phyloP scores from a whole-genome alignment of 192 early-diverging fungal genomes.

The Coemansia aciculifera region DNA sequence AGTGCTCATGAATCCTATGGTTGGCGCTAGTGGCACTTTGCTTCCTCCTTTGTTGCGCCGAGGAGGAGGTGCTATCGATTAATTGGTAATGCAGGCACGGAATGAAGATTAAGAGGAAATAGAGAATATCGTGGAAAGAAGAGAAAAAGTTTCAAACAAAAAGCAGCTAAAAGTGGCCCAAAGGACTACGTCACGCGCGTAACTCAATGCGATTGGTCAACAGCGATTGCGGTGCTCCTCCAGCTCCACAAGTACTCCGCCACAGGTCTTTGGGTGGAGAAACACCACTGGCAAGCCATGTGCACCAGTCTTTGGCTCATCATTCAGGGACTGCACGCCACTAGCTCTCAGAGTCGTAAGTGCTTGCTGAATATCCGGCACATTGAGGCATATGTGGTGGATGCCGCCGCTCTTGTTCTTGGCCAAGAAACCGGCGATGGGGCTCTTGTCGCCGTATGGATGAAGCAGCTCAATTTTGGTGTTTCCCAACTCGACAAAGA shows the following conservation, averaged over 20 bases:
- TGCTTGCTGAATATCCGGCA: conserved; percentile 67
- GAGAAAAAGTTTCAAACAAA: not conserved
- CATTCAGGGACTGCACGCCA: conserved; percentile 65
- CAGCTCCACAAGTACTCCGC: conserved; percentile 77
- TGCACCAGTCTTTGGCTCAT: conserved; percentile 79
- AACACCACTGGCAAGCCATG: conserved; percentile 79
- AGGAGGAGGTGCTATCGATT: not conserved
- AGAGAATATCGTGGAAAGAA: not conserved
- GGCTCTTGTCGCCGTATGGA: conserved; percentile 71
- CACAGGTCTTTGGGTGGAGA: conserved; percentile 81
- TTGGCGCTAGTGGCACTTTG: not conserved
- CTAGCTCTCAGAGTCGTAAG: conserved; percentile 65
- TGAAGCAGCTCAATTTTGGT: conserved; percentile 84
- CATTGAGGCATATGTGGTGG: conserved; percentile 82
- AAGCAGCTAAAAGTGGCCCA: too few species aligned
- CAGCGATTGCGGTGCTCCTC: conserved; percentile 51
- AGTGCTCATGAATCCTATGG: not conserved
- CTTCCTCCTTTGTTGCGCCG: not conserved
- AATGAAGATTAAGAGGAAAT: not conserved
- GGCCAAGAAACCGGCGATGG: conserved; percentile 74
- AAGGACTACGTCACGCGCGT: not conserved
- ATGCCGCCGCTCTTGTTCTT: conserved; percentile 82
- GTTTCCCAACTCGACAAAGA: conserved; percentile 83
- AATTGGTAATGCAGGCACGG: not conserved
- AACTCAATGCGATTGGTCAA: not conserved